Evolutionary conservation across 768 basidiomycete genomes (phyloP).

Genomic region (Termitomyces sp.): DNA sequence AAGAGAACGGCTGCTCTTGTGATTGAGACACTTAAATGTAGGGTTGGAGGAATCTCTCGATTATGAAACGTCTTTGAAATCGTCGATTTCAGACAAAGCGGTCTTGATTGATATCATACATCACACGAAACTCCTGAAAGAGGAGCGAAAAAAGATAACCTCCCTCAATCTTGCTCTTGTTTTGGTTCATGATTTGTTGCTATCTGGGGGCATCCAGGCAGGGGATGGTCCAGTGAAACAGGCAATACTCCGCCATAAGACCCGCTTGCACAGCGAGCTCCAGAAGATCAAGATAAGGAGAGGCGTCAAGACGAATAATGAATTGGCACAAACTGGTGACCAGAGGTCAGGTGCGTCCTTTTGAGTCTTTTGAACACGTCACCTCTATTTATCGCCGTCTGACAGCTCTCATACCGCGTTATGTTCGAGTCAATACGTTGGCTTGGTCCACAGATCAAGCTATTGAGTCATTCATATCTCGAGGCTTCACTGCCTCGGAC

Average conservation of each 20-base stretch:
- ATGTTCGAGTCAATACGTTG: conserved; percentile 77
- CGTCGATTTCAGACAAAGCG: conserved; percentile 58
- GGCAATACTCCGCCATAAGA: conserved; percentile 84
- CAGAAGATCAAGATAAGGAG: conserved; percentile 77
- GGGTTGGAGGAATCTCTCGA: conserved; percentile 18
- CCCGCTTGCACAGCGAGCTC: conserved; percentile 81
- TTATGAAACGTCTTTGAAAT: not conserved
- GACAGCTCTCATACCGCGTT: conserved; percentile 72
- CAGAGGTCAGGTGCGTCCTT: conserved; percentile 50
- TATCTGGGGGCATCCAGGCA: conserved; percentile 83
- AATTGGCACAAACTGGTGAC: conserved; percentile 60
- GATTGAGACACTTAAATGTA: conserved; percentile 95
- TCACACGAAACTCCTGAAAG: conserved; percentile 58
- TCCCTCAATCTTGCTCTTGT: conserved; percentile 76
- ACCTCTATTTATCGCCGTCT: conserved; percentile 8
- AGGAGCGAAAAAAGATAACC: conserved; percentile 75
- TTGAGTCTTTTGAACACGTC: not conserved
- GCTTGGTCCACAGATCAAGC: conserved; percentile 66
- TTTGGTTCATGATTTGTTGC: conserved; percentile 86
- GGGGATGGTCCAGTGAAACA: conserved; percentile 89
- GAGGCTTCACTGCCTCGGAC: conserved; percentile 50
- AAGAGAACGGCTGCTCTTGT: conserved; percentile 82
- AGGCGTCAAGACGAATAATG: conserved; percentile 58
- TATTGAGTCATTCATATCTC: conserved; percentile 44
- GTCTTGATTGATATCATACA: conserved; percentile 69